Evolutionary conservation across 2,329 filamentous ascomycete genomes (phyloP).

Genomic region (Alternaria sp.): DNA sequence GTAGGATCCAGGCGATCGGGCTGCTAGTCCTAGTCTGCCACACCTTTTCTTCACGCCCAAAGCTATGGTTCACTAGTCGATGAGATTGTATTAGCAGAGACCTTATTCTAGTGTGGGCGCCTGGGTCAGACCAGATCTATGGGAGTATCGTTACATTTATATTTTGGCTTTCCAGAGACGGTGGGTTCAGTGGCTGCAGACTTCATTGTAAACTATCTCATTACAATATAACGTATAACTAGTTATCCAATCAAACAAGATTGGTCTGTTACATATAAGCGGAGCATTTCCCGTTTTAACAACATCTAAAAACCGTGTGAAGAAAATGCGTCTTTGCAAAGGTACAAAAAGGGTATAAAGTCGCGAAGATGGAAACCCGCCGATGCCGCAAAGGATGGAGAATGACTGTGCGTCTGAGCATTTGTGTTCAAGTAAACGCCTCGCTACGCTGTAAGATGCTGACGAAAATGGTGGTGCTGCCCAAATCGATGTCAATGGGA

Average conservation of each 20-base stretch:
- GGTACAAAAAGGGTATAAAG: slow-evolving; percentile 6
- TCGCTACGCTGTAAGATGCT: slow-evolving; percentile 2
- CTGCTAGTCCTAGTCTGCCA: neutral
- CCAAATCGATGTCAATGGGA: neutral
- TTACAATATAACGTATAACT: neutral
- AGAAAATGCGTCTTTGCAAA: neutral
- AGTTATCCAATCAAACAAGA: neutral
- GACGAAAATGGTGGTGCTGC: neutral
- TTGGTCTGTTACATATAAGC: neutral
- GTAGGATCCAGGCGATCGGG: neutral
- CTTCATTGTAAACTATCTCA: neutral
- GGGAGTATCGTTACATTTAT: neutral
- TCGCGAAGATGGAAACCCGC: neutral
- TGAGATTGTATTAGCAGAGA: neutral
- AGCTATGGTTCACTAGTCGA: neutral
- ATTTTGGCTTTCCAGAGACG: neutral
- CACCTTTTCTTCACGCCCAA: neutral
- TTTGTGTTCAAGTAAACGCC: neutral
- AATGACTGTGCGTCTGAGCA: neutral
- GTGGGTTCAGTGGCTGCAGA: neutral
- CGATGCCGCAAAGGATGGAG: neutral
- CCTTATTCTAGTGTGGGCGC: neutral
- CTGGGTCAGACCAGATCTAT: neutral
- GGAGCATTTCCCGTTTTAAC: neutral
- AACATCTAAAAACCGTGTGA: neutral